Evolutionary conservation across 176 grass and related monocot species (phyloP), one percentile per base, ranked within the genome.

Genomic region (Oryza brachyantha): DNA sequence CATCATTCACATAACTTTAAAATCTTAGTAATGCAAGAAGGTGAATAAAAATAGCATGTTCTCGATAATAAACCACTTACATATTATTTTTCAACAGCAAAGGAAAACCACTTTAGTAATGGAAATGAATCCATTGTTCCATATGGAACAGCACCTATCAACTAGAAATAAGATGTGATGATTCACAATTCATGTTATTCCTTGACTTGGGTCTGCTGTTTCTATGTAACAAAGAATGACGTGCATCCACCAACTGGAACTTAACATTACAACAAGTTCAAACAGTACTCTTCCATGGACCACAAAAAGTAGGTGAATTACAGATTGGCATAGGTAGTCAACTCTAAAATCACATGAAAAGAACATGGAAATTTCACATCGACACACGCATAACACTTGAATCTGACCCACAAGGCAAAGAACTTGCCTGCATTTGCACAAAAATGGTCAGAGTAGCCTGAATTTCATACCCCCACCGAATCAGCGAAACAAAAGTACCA

Each of bases 11-110:
- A 63, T 14, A 62, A 74, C 0, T 13, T 10, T 19, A 68, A 38
- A 82, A 68, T 11, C 46, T 70, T 21, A 42, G 34, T 11, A 62
- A 29, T 63, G 64, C 17, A 70, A 80, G 16, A 16, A 85, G 13
- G 74, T 72, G 55, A 68, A 58, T 17, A 17, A 61, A 81, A 60
- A 50, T 40, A 19, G 8, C 39, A 76, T 57, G 10, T 19, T 29
- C 45, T 31, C 45, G 55, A 19, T 78, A 27, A 77, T 55, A 55
- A 41, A 17, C 22, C 14, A 8, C 9, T 28, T 26, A 29, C 67
- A 70, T 70, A 45, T 70, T 13, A 27, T 46, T 29, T 70, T 69
- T 68, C 13, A 28, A 45, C 21, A 70, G 68, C 40, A 45, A 46
- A 45, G 13, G 25, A 45, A 70, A 70, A 9, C 24, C 39, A 61